phyloP scores from a whole-genome alignment of 1,284 basidiomycete genomes.

The Filobasidium uniguttulatum region DNA sequence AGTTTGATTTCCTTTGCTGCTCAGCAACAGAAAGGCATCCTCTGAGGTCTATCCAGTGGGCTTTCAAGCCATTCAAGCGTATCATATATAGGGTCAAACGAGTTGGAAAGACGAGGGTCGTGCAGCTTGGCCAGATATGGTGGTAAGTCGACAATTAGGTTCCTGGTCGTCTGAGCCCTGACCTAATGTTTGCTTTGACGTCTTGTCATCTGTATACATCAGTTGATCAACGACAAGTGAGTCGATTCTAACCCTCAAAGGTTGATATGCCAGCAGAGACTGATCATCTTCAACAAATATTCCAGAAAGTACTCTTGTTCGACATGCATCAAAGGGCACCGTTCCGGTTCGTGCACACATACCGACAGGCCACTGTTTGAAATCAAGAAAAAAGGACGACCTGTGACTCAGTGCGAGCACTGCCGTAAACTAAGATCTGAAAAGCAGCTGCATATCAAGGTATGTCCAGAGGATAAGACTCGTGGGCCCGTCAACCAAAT shows the following conservation, averaged over 20 bases:
- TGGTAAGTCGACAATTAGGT: not conserved
- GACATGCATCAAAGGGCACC: constrained; percentile 70
- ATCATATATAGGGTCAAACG: too few relatives aligned
- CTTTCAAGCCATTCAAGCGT: too few relatives aligned
- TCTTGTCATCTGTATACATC: not conserved
- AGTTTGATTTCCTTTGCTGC: too few relatives aligned
- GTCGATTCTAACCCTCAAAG: not conserved
- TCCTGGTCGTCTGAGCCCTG: not conserved
- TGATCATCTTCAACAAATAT: constrained; percentile 26
- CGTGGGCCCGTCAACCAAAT: not conserved
- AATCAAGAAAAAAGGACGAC: constrained; percentile 65
- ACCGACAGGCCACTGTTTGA: constrained; percentile 62
- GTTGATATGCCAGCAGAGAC: not conserved
- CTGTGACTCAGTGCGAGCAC: constrained; percentile 63
- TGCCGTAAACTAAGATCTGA: constrained; percentile 44
- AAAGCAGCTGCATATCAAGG: constrained; percentile 57
- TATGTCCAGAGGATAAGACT: constrained; percentile 42
- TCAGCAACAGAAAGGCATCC: too few relatives aligned
- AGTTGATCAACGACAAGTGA: constrained; percentile 17
- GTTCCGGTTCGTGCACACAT: constrained; percentile 61
- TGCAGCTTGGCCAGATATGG: not conserved
- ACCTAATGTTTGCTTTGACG: not conserved
- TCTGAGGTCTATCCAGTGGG: too few relatives aligned
- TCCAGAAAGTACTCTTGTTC: constrained; percentile 66
- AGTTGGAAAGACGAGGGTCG: not conserved